phyloP scores from a whole-genome alignment of 495 filamentous ascomycete species.

The Collariella sp. region DNA sequence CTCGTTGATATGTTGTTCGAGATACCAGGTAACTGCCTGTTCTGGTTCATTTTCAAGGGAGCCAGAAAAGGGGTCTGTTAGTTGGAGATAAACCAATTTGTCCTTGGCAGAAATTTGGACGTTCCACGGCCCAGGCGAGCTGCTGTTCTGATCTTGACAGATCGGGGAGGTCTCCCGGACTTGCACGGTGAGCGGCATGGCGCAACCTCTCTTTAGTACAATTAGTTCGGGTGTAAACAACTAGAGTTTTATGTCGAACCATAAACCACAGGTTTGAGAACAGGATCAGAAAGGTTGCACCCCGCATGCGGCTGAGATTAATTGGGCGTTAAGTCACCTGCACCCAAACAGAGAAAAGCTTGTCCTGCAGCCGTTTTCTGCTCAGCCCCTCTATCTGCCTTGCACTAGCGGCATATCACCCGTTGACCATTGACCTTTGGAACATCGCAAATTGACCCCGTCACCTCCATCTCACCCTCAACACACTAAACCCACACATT shows the following conservation, averaged over 20 bases:
- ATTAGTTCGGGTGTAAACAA: neutral
- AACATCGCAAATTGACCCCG: neutral
- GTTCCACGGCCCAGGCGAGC: neutral
- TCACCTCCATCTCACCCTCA: neutral
- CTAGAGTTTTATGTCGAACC: too few relatives aligned
- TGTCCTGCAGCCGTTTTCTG: neutral
- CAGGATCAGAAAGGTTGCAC: neutral
- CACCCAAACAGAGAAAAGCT: neutral
- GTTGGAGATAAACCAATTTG: neutral
- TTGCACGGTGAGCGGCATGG: neutral
- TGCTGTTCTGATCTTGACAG: neutral
- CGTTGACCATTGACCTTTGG: too few relatives aligned
- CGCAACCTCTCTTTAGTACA: neutral
- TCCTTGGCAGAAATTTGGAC: neutral
- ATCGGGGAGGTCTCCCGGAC: neutral
- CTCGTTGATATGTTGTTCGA: slow-evolving; percentile 1
- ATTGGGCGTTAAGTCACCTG: neutral
- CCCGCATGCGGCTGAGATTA: too few relatives aligned
- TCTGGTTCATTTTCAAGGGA: neutral
- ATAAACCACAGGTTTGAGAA: too few relatives aligned
- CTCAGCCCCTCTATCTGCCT: too few relatives aligned
- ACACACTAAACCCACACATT: too few relatives aligned
- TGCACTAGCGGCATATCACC: too few relatives aligned
- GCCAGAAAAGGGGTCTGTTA: neutral
- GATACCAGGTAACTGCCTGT: neutral